Conservation (phyloP, 2,329 filamentous ascomycete species). For the Xenosphaeropsis pyriputrescens region DNA sequence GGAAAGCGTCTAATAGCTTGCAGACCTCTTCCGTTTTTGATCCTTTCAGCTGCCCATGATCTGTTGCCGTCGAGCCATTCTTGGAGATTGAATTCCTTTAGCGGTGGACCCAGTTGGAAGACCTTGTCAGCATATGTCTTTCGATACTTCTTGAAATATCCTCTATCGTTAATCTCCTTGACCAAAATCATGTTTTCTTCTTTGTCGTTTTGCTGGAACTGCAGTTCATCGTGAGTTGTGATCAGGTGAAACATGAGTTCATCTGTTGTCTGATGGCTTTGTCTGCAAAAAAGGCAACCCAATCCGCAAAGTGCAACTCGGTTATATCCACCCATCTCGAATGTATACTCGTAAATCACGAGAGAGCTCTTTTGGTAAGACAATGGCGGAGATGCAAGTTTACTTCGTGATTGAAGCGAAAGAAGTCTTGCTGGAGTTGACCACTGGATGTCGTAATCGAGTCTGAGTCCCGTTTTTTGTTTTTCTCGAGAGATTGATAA, state of each 20-base stretch:
- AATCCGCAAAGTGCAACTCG: background rate
- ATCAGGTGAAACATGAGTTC: background rate
- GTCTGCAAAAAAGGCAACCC: background rate
- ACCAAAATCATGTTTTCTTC: too few species aligned
- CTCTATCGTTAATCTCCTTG: too few species aligned
- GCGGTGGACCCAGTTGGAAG: background rate
- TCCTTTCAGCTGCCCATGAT: background rate
- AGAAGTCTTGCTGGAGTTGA: too few species aligned
- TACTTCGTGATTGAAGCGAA: too few species aligned
- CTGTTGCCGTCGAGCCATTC: background rate
- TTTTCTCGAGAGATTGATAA: too few species aligned
- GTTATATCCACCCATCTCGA: background rate
- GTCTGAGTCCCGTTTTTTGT: too few species aligned
- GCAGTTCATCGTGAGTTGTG: background rate
- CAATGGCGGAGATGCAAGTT: too few species aligned
- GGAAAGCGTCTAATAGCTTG: too few species aligned
- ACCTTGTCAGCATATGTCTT: background rate
- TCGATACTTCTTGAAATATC: too few species aligned
- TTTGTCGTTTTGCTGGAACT: background rate
- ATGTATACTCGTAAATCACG: background rate
- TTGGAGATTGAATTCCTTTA: background rate
- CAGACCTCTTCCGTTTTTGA: too few species aligned
- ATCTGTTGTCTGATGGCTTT: background rate
- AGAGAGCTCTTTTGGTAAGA: background rate
- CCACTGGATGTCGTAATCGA: background rate